Evolutionary conservation across 495 filamentous ascomycete genomes (phyloP).

Genomic region (Aspergillus baeticus): DNA sequence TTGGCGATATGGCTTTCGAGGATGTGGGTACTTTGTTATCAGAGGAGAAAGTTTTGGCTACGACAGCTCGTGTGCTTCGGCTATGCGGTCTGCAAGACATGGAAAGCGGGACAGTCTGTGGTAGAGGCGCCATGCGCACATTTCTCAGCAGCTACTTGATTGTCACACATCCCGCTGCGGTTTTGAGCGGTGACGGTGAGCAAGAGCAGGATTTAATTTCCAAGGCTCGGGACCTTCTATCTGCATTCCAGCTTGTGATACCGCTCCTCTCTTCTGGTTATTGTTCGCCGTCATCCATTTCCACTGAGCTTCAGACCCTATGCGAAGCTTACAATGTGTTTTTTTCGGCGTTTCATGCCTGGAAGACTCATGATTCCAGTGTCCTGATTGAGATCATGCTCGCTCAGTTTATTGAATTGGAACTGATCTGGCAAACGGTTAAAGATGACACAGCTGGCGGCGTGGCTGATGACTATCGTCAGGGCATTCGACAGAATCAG

Average conservation of each 20-base stretch:
- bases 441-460: slow-evolving; percentile 85
- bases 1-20: slow-evolving; percentile 77
- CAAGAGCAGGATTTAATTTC: slow-evolving; percentile 87
- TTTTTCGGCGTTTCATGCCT: slow-evolving; percentile 87
- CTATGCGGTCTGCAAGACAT: slow-evolving; percentile 75
- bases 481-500: slow-evolving; percentile 93
- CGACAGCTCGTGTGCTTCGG: slow-evolving; percentile 70
- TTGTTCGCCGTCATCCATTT: slow-evolving; percentile 34
- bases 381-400: slow-evolving; percentile 93
- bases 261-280: slow-evolving; percentile 58
- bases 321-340: slow-evolving; percentile 74
- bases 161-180: slow-evolving; percentile 86
- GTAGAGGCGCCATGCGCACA: slow-evolving; percentile 78
- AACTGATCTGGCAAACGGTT: slow-evolving; percentile 94
- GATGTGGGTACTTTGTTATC: slow-evolving; percentile 75
- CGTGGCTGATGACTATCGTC: slow-evolving; percentile 83
- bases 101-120: slow-evolving; percentile 64
- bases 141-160: slow-evolving; percentile 94
- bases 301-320: slow-evolving; percentile 44
- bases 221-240: slow-evolving; percentile 83
- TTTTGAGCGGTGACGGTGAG: slow-evolving; percentile 79
- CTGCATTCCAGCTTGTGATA: slow-evolving; percentile 75
- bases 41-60: slow-evolving; percentile 65
- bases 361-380: slow-evolving; percentile 90
- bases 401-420: slow-evolving; percentile 90